Evolutionary conservation across 345 rosid genomes (phyloP).

Genomic region (Raphanus raphanistrum): DNA sequence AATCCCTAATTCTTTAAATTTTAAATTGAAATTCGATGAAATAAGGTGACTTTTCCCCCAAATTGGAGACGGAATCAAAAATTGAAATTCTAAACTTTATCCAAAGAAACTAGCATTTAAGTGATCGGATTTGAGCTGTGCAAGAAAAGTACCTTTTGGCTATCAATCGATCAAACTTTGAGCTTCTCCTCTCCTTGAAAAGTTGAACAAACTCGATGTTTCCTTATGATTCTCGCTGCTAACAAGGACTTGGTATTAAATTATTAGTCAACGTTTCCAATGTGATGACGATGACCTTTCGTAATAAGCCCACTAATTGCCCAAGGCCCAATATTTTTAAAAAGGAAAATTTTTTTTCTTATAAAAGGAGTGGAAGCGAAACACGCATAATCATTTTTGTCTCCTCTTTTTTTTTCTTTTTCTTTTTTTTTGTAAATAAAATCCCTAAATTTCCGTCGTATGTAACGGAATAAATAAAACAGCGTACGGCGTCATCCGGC

Average conservation of each 20-base stretch:
- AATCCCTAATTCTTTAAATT: not conserved
- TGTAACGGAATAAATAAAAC: conserved; percentile 22
- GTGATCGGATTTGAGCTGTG: not conserved
- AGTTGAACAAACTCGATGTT: conserved; percentile 9
- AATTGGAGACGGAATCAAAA: not conserved
- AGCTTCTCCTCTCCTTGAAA: conserved; percentile 9
- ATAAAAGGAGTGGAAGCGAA: conserved; percentile 1
- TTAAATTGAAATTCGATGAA: not conserved
- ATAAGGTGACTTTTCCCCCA: not conserved
- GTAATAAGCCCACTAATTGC: not conserved
- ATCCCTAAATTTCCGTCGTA: conserved; percentile 19
- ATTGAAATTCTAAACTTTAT: not conserved
- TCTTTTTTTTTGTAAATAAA: not conserved
- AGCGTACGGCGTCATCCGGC: conserved; percentile 26
- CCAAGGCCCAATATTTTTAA: not conserved
- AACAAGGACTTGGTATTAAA: not conserved
- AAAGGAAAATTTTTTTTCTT: not conserved
- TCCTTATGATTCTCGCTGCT: not conserved
- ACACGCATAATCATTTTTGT: conserved; percentile 13
- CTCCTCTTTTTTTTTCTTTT: not conserved
- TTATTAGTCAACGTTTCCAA: not conserved
- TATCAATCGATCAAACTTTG: conserved; percentile 5
- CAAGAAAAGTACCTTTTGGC: conserved; percentile 17
- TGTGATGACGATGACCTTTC: not conserved
- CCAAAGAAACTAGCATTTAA: not conserved